Conservation (phyloP, 495 filamentous ascomycete genomes). For the Penicillium cosmopolitanum region DNA sequence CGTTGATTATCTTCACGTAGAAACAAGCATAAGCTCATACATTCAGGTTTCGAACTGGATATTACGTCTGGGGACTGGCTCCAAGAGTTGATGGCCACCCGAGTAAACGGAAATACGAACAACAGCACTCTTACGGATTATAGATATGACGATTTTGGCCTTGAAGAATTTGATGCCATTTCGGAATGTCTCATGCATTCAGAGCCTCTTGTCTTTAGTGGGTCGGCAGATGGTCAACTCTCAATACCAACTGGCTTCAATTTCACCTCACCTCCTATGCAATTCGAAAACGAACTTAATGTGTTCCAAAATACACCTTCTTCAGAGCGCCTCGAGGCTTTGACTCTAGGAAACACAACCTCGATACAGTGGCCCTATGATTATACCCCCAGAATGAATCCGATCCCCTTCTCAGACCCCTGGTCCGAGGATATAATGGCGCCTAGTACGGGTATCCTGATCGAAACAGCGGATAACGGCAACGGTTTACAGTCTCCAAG, state of each 20-base stretch:
- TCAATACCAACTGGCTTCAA: neutral
- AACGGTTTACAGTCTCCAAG: slow-evolving; percentile 12
- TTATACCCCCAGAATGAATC: neutral
- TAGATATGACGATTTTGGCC: slow-evolving; percentile 12
- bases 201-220: neutral
- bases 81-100: slow-evolving; percentile 33
- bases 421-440: slow-evolving; percentile 7
- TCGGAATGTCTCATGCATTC: slow-evolving; percentile 11
- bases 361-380: slow-evolving; percentile 5
- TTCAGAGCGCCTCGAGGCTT: neutral
- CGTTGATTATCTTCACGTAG: neutral
- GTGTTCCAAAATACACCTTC: neutral
- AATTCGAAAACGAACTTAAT: slow-evolving; percentile 2
- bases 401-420: slow-evolving; percentile 1
- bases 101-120: slow-evolving; percentile 13
- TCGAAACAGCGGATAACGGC: slow-evolving; percentile 1
- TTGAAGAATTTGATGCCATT: slow-evolving; percentile 19
- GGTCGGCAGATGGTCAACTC: neutral
- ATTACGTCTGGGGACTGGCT: slow-evolving; percentile 36
- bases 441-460: neutral
- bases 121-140: neutral
- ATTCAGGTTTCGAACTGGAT: slow-evolving; percentile 28
- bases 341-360: neutral
- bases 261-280: neutral
- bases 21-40: neutral